A percentile compares a stretch with the other conserved stretches of the same genome.
Evolutionary conservation across 2,329 filamentous ascomycete genomes (phyloP).

Genomic region (Dactylellina leptospora): DNA sequence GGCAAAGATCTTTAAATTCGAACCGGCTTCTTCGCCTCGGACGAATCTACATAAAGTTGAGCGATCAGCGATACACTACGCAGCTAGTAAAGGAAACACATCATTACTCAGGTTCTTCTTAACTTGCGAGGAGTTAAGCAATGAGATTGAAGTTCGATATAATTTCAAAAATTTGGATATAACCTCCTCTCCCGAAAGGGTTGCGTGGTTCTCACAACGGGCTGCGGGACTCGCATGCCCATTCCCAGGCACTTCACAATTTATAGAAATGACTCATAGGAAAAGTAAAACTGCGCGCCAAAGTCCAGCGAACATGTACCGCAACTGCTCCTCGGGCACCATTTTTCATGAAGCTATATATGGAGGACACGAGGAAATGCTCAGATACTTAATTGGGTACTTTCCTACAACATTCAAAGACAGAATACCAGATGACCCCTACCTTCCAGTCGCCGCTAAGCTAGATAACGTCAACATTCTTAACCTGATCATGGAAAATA

Average conservation of each 20-base stretch:
- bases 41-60: not conserved
- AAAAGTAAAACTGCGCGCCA: too few relatives aligned
- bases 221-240: too few relatives aligned
- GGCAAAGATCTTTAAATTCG: slow-evolving; percentile 12
- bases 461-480: slow-evolving; percentile 19
- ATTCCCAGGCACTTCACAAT: too few relatives aligned
- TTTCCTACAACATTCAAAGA: not conserved
- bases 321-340: slow-evolving; percentile 10
- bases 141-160: too few relatives aligned
- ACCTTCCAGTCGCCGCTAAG: slow-evolving; percentile 11
- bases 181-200: too few relatives aligned
- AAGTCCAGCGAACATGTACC: too few relatives aligned
- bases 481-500: slow-evolving; percentile 11
- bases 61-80: slow-evolving; percentile 20
- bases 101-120: slow-evolving; percentile 19
- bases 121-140: not conserved
- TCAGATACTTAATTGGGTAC: slow-evolving; percentile 20
- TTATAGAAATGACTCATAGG: too few relatives aligned
- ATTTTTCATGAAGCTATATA: slow-evolving; percentile 19
- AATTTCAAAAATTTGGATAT: too few relatives aligned
- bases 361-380: not conserved
- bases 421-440: slow-evolving; percentile 1
- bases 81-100: slow-evolving; percentile 10
- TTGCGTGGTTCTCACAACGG: not conserved
- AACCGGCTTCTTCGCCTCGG: slow-evolving; percentile 1